A percentile compares a stretch with the other conserved stretches of the same genome.
These are phyloP conservation scores for Camellia granthamiana DNA, from an alignment of 148 eudicot species.

Conservation along the genomic window DNA sequence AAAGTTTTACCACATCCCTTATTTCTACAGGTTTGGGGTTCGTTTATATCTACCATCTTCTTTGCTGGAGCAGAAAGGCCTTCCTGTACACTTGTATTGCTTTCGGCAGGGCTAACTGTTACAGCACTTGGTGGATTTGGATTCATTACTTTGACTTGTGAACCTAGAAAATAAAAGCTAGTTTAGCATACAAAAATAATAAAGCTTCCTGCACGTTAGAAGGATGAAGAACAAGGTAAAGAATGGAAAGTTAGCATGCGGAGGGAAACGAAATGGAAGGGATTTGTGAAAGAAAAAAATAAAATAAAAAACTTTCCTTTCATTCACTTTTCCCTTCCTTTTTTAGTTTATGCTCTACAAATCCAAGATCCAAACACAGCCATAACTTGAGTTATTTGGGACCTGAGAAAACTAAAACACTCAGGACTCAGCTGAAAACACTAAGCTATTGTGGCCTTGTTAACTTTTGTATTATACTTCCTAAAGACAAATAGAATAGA, in stretches of 20 bases:
- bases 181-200: not conserved
- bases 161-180: constrained; percentile 37
- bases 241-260: no score
- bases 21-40: constrained; percentile 80
- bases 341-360: no score
- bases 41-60: constrained; percentile 54
- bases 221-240: no score
- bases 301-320: no score
- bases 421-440: not conserved
- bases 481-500: not conserved
- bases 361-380: no score
- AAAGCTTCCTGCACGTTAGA: not conserved
- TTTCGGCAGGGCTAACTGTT: constrained; percentile 22
- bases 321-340: no score
- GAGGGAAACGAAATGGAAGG: no score
- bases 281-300: not conserved
- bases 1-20: constrained; percentile 88
- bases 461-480: not conserved
- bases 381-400: not conserved
- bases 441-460: not conserved
- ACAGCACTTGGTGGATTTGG: constrained; percentile 37
- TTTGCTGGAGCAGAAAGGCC: constrained; percentile 36
- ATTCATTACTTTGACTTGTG: constrained; percentile 40
- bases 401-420: not conserved
- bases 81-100: constrained; percentile 23